Base-by-base conservation (phyloP, 2,329 filamentous ascomycete species). In the Fusarium chuoi region DNA sequence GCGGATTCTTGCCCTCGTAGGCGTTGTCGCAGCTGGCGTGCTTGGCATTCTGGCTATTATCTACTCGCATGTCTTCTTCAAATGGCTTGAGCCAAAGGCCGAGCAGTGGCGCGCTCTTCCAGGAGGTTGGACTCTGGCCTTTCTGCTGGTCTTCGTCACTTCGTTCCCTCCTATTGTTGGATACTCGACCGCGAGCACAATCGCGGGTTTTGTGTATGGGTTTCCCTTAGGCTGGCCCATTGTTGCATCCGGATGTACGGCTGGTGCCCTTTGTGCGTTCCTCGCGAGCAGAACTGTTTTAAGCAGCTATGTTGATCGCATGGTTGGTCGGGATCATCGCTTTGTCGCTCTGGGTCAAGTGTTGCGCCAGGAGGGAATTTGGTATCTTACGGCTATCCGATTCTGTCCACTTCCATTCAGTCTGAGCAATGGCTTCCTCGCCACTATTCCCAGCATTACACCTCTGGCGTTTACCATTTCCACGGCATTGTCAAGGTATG, bases 391-490 rank as follows among this genome's bases (percentile, higher is more conserved):
- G 71, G 97, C 96, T 89, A 96, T 99, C 77, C 90, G 96, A 36
- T 89, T 98, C 73, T 98, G 96, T 79, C 96, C 96, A 5, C 82
- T 99, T 68, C 96, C 96, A 20, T 99, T 97, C 82, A 96, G 93
- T 59, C 86, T 98, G 75, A 95, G 93, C 80, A 99, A 99, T 80
- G 96, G 95, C 57, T 97, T 97, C 69, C 90, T 99, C 62, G 94
- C 94, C 36, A 98, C 96, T 3, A 95, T 99, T 70, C 95, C 95
- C 6, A 97, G 93, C 38, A 94, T 99, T 39, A 89, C 91, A 30
- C 93, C 93, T 45, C 81, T 88, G 68, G 89, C 89, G 52, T 98
- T 97, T 84, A 92, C 91, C 38, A 81, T 95, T 51, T 96, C 96
- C 11, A 98, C 96, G 0, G 92, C 94, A 6, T 85, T 96, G 22